Conservation (phyloP, 2,329 filamentous ascomycete species). For the Paecilomyces sp. region DNA sequence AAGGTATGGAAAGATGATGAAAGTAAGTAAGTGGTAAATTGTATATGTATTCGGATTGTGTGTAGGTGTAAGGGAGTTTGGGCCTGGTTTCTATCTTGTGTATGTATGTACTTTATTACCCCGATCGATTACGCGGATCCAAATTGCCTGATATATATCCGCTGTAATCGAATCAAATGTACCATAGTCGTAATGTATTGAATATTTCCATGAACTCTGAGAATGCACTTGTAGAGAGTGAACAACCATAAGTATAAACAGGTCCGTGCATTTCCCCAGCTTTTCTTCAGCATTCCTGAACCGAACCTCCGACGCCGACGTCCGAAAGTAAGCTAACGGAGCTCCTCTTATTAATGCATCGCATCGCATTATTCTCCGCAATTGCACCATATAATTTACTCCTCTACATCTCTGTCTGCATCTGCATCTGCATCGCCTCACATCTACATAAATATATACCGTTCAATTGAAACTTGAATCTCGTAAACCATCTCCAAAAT, state of each 20-base stretch:
- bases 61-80: not conserved
- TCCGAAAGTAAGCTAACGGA: not conserved
- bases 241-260: too few species aligned
- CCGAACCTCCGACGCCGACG: not conserved
- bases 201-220: too few species aligned
- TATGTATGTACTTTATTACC: not conserved
- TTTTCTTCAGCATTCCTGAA: not conserved
- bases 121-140: not conserved
- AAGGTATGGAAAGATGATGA: not conserved
- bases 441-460: too few species aligned
- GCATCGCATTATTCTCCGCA: too few species aligned
- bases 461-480: too few species aligned
- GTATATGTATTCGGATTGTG: not conserved
- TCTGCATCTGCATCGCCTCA: too few species aligned
- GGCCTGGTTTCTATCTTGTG: not conserved
- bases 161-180: not conserved
- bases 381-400: not conserved
- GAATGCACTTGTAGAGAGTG: too few species aligned
- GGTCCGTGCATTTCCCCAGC: not conserved
- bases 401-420: not conserved
- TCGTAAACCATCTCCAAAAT: not conserved
- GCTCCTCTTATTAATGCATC: not conserved
- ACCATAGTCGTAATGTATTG: not conserved
- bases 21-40: not conserved
- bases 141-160: not conserved